phyloP scores from a whole-genome alignment of 257 asterid species.

The Voacanga thouarsii region DNA sequence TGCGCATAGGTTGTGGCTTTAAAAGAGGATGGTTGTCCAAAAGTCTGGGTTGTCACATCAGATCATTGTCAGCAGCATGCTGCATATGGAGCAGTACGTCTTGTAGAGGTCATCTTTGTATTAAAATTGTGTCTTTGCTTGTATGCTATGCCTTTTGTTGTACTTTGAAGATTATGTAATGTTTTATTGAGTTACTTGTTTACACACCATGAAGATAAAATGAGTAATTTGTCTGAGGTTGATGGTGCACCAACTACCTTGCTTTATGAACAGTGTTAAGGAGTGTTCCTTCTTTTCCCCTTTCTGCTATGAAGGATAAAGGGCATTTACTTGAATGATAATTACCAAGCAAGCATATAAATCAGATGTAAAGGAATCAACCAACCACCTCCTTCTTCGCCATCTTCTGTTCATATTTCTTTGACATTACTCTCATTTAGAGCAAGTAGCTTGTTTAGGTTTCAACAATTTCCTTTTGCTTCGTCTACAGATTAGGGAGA shows the following conservation, averaged over 20 bases:
- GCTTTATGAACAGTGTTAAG: neutral
- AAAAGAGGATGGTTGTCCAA: conserved; percentile 93
- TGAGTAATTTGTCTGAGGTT: neutral
- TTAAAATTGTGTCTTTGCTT: neutral
- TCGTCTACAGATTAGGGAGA: neutral
- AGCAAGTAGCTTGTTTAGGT: neutral
- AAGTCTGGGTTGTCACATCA: conserved; percentile 96
- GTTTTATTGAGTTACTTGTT: neutral
- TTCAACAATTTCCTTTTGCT: neutral
- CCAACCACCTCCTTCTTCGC: neutral
- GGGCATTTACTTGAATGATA: neutral
- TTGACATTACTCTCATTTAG: neutral
- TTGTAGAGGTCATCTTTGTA: neutral
- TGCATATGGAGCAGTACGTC: conserved; percentile 87
- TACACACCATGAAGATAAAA: neutral
- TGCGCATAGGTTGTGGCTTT: conserved; percentile 70
- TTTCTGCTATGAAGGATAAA: neutral
- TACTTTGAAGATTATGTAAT: neutral
- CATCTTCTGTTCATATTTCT: neutral
- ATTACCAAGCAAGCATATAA: neutral
- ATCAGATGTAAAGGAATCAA: neutral
- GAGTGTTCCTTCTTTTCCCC: neutral
- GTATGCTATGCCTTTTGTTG: neutral
- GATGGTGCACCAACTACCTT: neutral
- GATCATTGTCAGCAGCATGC: conserved; percentile 83